Evolutionary conservation across 2,329 filamentous ascomycete genomes (phyloP).

Genomic region (Cercospora citrullina): DNA sequence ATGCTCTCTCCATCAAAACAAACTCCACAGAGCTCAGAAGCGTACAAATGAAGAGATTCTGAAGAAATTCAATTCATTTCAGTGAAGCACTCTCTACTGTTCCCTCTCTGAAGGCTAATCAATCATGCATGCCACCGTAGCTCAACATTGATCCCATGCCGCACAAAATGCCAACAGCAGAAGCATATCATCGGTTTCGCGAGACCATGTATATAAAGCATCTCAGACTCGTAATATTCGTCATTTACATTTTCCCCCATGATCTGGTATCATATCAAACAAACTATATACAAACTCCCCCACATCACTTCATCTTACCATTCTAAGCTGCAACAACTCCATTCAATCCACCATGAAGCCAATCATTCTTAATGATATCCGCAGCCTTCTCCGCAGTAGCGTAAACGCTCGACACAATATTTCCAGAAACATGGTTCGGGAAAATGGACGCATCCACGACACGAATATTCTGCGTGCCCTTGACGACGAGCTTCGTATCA

Average conservation of each 20-base stretch:
- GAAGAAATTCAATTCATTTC: too few relatives aligned
- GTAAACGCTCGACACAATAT: constrained; percentile 36
- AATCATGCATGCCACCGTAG: too few relatives aligned
- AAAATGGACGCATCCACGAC: constrained; percentile 42
- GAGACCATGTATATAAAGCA: too few relatives aligned
- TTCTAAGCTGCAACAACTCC: constrained; percentile 1
- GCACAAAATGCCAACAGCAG: too few relatives aligned
- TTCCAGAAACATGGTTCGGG: constrained; percentile 36
- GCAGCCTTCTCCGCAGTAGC: constrained; percentile 38
- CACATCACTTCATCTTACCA: neutral
- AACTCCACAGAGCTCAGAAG: too few relatives aligned
- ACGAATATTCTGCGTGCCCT: constrained; percentile 41
- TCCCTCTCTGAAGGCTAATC: too few relatives aligned
- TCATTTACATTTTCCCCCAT: neutral
- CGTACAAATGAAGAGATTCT: too few relatives aligned
- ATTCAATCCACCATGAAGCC: constrained; percentile 25
- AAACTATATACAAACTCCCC: neutral
- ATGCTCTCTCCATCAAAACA: too few relatives aligned
- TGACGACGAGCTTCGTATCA: constrained; percentile 40
- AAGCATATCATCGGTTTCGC: too few relatives aligned
- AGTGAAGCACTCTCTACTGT: too few relatives aligned
- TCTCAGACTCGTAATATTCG: neutral
- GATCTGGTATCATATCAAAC: constrained; percentile 2
- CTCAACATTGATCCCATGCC: too few relatives aligned
- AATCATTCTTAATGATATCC: constrained; percentile 38